Evolutionary conservation across 106 monocot genomes (phyloP).

Genomic region (Dendrobium officinale): DNA sequence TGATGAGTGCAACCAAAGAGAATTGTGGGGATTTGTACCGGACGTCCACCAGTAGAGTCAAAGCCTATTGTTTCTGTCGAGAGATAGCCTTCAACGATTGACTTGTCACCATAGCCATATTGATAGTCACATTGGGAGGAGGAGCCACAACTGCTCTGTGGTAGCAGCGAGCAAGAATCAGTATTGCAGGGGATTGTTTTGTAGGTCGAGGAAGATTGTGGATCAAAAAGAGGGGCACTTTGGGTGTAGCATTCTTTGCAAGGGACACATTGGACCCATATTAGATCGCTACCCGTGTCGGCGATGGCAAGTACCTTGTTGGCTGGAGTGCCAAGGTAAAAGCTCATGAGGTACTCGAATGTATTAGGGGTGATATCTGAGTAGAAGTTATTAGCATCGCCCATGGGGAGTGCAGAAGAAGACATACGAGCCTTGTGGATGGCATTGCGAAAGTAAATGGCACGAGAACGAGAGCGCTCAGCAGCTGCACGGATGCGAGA

Average conservation of each 20-base stretch:
- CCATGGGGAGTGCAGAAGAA: background rate
- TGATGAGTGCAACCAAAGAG: background rate
- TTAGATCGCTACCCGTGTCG: slow-evolving; percentile 40
- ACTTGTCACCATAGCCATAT: background rate
- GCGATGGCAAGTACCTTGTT: slow-evolving; percentile 9
- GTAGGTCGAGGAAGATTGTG: background rate
- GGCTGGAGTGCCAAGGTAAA: background rate
- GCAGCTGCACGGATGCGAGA: background rate
- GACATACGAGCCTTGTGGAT: background rate
- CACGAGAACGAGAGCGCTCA: background rate
- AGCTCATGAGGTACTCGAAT: slow-evolving; percentile 4
- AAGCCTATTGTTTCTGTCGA: background rate
- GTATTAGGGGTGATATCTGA: background rate
- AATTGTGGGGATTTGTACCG: background rate
- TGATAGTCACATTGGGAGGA: background rate
- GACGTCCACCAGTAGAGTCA: background rate
- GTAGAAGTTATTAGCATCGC: background rate
- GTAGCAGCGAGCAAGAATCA: background rate
- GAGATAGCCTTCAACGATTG: background rate
- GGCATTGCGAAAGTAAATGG: background rate
- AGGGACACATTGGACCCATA: slow-evolving; percentile 13
- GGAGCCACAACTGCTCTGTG: background rate
- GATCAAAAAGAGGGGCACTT: background rate
- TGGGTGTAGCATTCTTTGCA: background rate
- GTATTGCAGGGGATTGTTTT: background rate